Conservation (phyloP, 129 eudicot species). For the Tanacetum coccineum region DNA sequence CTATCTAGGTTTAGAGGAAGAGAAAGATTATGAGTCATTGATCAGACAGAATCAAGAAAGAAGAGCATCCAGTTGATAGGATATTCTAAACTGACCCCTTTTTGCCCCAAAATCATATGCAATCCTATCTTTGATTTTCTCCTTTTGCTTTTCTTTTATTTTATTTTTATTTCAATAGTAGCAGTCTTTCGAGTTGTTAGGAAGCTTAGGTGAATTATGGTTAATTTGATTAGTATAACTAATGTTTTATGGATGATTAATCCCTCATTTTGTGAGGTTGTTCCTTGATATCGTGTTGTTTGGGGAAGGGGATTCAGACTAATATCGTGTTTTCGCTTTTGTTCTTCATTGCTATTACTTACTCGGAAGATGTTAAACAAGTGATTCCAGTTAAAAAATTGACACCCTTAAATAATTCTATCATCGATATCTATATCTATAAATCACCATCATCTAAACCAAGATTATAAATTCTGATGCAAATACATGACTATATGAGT, state of each 20-base stretch:
- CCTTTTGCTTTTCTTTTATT: constrained; percentile 16
- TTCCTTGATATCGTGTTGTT: constrained; percentile 41
- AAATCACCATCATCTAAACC: background rate
- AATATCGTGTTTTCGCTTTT: constrained; percentile 33
- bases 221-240: constrained; percentile 39
- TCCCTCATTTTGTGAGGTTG: constrained; percentile 46
- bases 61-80: constrained; percentile 34
- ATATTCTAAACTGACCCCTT: constrained; percentile 37
- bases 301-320: constrained; percentile 32
- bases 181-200: constrained; percentile 24
- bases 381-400: background rate
- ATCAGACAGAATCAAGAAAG: constrained; percentile 55
- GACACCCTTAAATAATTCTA: background rate
- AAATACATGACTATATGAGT: no score
- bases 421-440: background rate
- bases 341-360: constrained; percentile 16
- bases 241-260: constrained; percentile 35
- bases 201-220: constrained; percentile 41
- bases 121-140: constrained; percentile 37
- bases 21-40: constrained; percentile 32
- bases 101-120: constrained; percentile 36
- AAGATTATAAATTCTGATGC: no score
- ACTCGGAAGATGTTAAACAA: background rate
- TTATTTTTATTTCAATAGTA: constrained; percentile 29
- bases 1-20: constrained; percentile 31